A percentile compares a stretch with the other conserved stretches of the same genome.
These are phyloP conservation scores for Mucor racemosus DNA, from an alignment of 371 early-diverging fungal genomes.

Conservation along the genomic window DNA sequence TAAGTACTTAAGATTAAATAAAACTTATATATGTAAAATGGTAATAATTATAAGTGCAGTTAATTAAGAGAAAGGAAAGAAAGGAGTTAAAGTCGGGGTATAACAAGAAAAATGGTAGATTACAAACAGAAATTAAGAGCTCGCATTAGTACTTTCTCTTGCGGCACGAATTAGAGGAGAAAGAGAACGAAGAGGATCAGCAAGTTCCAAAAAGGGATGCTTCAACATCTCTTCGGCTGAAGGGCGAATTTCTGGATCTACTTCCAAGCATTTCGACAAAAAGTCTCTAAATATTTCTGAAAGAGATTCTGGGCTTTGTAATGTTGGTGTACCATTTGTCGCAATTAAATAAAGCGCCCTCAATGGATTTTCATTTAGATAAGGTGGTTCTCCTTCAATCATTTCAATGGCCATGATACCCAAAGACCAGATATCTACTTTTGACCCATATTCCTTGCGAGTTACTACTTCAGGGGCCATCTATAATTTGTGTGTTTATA, in stretches of 20 bases:
- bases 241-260: constrained; percentile 55
- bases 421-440: constrained; percentile 90
- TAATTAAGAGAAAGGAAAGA: too few species aligned
- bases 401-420: constrained; percentile 88
- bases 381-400: constrained; percentile 83
- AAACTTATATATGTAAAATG: too few species aligned
- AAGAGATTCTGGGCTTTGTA: constrained; percentile 73
- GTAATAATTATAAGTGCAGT: too few species aligned
- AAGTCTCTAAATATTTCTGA: constrained; percentile 70
- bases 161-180: constrained; percentile 33
- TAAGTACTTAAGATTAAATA: too few species aligned
- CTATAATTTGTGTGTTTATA: neutral
- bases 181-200: constrained; percentile 30
- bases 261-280: constrained; percentile 66
- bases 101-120: neutral
- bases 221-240: constrained; percentile 29
- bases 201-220: constrained; percentile 28
- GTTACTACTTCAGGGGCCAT: constrained; percentile 89
- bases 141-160: constrained; percentile 46
- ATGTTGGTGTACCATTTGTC: constrained; percentile 80
- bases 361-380: constrained; percentile 77
- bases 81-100: too few species aligned
- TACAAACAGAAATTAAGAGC: constrained; percentile 3
- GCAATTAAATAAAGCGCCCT: constrained; percentile 83
- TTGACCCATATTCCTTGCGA: constrained; percentile 80